A percentile compares a stretch with the other conserved stretches of the same genome.
These are phyloP conservation scores for Oryza meridionalis DNA, from an alignment of 176 grass and related monocot species.

Conservation along the genomic window DNA sequence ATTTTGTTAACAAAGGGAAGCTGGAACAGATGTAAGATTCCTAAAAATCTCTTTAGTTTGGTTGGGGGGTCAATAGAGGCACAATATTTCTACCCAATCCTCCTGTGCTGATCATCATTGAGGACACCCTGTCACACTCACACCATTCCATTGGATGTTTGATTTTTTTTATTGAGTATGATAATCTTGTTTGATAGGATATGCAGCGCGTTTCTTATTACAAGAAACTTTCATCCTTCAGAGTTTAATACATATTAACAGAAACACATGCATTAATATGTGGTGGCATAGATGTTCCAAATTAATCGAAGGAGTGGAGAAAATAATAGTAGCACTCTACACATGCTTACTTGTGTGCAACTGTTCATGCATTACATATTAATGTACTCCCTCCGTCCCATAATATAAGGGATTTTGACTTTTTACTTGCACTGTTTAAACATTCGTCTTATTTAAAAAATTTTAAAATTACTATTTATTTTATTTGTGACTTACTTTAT, in stretches of 20 bases:
- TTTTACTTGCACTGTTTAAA: no score
- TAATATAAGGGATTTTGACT: no score
- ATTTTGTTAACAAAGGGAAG: conserved; percentile 99
- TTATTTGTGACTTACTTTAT: no score
- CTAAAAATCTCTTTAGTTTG: conserved; percentile 43
- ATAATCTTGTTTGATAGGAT: conserved; percentile 27
- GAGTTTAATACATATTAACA: background rate
- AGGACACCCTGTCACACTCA: conserved; percentile 10
- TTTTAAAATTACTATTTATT: no score
- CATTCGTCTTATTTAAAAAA: no score
- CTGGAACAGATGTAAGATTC: conserved; percentile 94
- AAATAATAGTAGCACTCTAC: background rate
- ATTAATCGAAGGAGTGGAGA: conserved; percentile 23
- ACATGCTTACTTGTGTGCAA: conserved; percentile 14
- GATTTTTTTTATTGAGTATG: conserved; percentile 42
- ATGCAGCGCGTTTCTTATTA: background rate
- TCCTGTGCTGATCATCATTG: background rate
- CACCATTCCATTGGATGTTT: conserved; percentile 6
- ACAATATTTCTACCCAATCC: conserved; percentile 12
- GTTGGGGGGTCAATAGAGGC: background rate
- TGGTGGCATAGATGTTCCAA: conserved; percentile 14
- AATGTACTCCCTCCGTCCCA: no score
- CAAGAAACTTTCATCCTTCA: conserved; percentile 5
- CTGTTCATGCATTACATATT: conserved; percentile 22
- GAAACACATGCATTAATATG: background rate